Evolutionary conservation across 345 rosid species (phyloP), one percentile per base, ranked within the genome.

Genomic region (Euphorbia peplus): DNA sequence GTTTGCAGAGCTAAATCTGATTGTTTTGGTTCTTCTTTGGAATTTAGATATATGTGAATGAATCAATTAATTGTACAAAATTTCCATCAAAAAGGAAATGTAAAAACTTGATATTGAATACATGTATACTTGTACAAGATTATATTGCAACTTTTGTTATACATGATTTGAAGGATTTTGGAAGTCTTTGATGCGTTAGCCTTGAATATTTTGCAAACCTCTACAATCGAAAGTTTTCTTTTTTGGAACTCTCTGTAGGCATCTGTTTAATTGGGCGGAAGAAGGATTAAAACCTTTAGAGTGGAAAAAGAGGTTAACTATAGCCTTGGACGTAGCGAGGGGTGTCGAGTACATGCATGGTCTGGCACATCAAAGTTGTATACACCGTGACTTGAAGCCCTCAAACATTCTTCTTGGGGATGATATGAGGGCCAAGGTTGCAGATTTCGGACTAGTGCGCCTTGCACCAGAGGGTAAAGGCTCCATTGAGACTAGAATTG

Each of bases 321-420:
- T 75, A 63, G 78, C 74, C 26, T 44, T 75, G 70, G 78, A 75
- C 50, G 78, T 75, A 22, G 78, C 78, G 8, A 56, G 78, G 15
- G 78, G 74, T 59, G 78, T 75, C 11, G 78, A 75, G 65, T 75
- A 75, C 24, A 60, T 75, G 8, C 78, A 75, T 46, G 57, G 78
- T 75, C 65, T 75, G 71, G 78, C 78, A 37, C 74, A 65, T 69
- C 74, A 75, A 70, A 70, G 74, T 70, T 75, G 70, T 60, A 75
- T 75, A 47, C 78, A 75, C 24, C 58, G 78, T 61, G 78, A 75
- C 62, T 66, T 75, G 11, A 75, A 75, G 51, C 78, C 78, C 62
- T 75, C 78, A 50, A 75, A 75, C 21, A 75, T 75, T 41, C 78
- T 75, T 42, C 78, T 75, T 26, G 78, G 74, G n/a, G 78, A 75